Conservation (phyloP, 768 basidiomycete genomes). For the Rhodotorula taiwanensis region DNA sequence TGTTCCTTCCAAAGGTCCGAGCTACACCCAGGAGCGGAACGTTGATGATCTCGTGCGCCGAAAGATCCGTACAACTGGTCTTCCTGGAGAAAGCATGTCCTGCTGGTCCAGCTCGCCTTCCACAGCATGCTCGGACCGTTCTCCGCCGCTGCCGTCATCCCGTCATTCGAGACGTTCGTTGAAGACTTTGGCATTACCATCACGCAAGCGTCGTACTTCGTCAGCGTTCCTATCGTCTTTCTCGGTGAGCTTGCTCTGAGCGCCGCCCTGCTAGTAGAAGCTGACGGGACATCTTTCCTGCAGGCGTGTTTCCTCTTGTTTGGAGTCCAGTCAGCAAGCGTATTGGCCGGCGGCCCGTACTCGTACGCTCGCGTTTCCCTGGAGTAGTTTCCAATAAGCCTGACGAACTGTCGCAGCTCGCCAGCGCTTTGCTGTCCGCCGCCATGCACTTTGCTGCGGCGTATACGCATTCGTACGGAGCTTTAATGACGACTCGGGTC, state of each 20-base stretch:
- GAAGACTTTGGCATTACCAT: conserved; percentile 18
- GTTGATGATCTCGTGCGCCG: not conserved
- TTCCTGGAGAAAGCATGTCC: conserved; percentile 20
- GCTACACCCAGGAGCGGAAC: not conserved
- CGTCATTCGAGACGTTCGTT: conserved; percentile 22
- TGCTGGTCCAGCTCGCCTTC: conserved; percentile 27
- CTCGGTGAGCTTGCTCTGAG: not conserved
- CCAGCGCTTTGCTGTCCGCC: conserved; percentile 6
- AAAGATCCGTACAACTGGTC: conserved; percentile 35
- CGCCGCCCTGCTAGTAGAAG: not conserved
- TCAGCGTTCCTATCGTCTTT: not conserved
- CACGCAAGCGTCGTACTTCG: conserved; percentile 20
- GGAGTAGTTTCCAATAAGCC: not conserved
- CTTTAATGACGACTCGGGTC: conserved; percentile 27
- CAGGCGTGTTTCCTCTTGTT: conserved; percentile 23
- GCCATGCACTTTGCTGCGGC: conserved; percentile 24
- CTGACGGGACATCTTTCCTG: conserved; percentile 17
- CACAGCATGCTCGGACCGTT: conserved; percentile 29
- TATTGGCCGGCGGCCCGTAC: conserved; percentile 29
- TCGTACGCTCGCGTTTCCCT: not conserved
- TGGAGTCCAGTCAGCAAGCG: conserved; percentile 24
- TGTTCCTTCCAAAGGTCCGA: not conserved
- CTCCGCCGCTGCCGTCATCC: conserved; percentile 24
- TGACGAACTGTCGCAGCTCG: not conserved
- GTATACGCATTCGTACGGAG: conserved; percentile 25